phyloP scores from a whole-genome alignment of 495 filamentous ascomycete genomes.

The Penicillium steckii region DNA sequence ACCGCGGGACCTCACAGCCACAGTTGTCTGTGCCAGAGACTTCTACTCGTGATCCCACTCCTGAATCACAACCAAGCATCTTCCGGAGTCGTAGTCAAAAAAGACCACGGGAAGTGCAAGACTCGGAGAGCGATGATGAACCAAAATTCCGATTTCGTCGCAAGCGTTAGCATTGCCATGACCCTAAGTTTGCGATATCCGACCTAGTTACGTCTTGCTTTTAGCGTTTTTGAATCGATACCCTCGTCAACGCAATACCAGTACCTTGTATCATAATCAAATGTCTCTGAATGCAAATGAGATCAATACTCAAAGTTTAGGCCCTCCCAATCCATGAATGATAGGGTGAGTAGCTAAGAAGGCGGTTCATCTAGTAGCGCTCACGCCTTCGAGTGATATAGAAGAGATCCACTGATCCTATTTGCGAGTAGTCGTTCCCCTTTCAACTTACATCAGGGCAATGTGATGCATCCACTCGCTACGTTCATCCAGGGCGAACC shows the following conservation, averaged over 20 bases:
- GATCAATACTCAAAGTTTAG: too few species aligned
- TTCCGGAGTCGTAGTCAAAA: slow-evolving; percentile 36
- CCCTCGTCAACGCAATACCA: slow-evolving; percentile 8
- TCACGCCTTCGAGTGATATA: too few species aligned
- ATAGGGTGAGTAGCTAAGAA: too few species aligned
- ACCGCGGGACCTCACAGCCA: slow-evolving; percentile 4
- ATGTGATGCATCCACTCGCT: background rate
- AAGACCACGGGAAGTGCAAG: slow-evolving; percentile 35
- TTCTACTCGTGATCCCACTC: slow-evolving; percentile 16
- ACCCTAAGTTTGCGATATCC: background rate
- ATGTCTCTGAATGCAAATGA: too few species aligned
- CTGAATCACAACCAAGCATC: slow-evolving; percentile 5
- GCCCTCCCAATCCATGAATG: too few species aligned
- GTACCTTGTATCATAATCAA: background rate
- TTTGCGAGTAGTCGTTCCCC: background rate
- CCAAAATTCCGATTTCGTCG: slow-evolving; percentile 59
- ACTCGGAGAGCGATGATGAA: slow-evolving; percentile 51
- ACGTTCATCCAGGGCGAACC: background rate
- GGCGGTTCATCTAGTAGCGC: too few species aligned
- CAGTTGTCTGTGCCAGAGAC: slow-evolving; percentile 10
- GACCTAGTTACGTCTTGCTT: background rate
- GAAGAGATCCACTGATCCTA: too few species aligned
- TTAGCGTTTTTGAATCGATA: slow-evolving; percentile 17
- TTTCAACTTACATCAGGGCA: background rate
- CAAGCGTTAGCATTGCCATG: slow-evolving; percentile 39